Evolutionary conservation across 805 yeast species (phyloP), one percentile per base, ranked within the genome.

Genomic region (Yarrowia sp.): DNA sequence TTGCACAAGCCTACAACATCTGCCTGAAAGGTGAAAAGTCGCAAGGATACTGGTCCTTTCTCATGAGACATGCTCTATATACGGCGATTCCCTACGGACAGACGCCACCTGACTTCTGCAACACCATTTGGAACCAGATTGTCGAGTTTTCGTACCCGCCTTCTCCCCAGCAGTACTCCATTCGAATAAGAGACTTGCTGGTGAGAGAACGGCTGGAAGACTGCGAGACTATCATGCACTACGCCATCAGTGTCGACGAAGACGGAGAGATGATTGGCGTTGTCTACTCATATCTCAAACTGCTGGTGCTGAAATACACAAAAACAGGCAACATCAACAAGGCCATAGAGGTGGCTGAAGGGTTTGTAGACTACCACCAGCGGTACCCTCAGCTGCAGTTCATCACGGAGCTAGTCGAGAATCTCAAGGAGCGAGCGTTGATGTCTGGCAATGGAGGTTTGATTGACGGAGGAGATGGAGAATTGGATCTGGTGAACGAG

Each of bases 41-140:
- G 3, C 43, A 19, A 26, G 10, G 14, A 7, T 63, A 63, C 67
- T 63, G 67, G 67, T 40, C 48, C 22, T 12, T 15, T 19, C 45
- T 63, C 38, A 48, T 63, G 56, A 22, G 67, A 48, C 46, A 38
- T 4, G 56, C 67, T 10, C 48, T 63, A 5, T 63, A 63, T 40
- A 63, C 56, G 12, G 48, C 26, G 5, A 16, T 26, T 7, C 67
- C 67, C 22, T 40, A 63, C 46, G 67, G 67, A 7, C 56, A 48
- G 14, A 22, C 19, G 16, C 11, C 56, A 0, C n/a, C 8, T 10
- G 38, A 48, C 40, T 26, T 48, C 46, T 63, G 45, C 56, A 49
- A 26, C 48, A 7, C 38, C 1, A 15, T 63, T n/a, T 63, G 67
- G 67, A 8, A 10, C 26, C 10, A 38, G 8, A 22, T 63, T 5